Conservation (phyloP, 2,329 filamentous ascomycete species). For the Thermochaetoides dissita region DNA sequence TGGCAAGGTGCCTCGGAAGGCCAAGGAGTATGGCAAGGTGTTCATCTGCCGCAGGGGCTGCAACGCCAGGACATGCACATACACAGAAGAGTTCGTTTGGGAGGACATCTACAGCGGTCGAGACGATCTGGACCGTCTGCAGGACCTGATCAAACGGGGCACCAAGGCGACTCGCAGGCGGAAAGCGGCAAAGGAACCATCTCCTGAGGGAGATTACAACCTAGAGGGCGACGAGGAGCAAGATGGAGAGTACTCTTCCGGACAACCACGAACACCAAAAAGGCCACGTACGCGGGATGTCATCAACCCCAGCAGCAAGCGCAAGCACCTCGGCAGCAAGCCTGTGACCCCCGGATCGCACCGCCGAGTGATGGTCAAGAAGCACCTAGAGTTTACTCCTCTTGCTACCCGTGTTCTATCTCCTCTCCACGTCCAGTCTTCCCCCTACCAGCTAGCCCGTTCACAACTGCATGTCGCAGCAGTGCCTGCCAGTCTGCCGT, state of each 20-base stretch:
- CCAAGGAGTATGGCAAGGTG: conserved; percentile 66
- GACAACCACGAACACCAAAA: conserved; percentile 23
- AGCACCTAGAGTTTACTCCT: conserved; percentile 86
- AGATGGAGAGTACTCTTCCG: conserved; percentile 22
- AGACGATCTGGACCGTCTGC: conserved; percentile 51
- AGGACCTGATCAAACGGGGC: conserved; percentile 49
- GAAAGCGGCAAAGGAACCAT: conserved; percentile 15
- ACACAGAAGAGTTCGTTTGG: conserved; percentile 87
- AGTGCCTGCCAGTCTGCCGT: conserved; percentile 77
- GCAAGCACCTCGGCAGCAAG: conserved; percentile 32
- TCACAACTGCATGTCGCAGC: conserved; percentile 85
- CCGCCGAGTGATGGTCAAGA: conserved; percentile 56
- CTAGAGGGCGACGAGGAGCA: conserved; percentile 20
- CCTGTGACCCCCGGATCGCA: conserved; percentile 28
- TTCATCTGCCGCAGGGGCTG: conserved; percentile 85
- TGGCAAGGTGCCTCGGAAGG: conserved; percentile 58
- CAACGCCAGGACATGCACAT: conserved; percentile 75
- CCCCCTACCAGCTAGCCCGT: conserved; percentile 83
- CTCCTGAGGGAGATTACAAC: conserved; percentile 20
- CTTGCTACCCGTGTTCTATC: conserved; percentile 78
- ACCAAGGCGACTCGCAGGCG: conserved; percentile 58
- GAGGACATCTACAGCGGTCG: conserved; percentile 65
- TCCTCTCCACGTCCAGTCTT: conserved; percentile 58
- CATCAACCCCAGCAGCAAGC: conserved; percentile 40
- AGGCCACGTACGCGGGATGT: conserved; percentile 19